Percentiles rank a stretch among this genome's conserved stretches.
Conservation (phyloP, 768 basidiomycete species). For the Psilocybe tampanensis region DNA sequence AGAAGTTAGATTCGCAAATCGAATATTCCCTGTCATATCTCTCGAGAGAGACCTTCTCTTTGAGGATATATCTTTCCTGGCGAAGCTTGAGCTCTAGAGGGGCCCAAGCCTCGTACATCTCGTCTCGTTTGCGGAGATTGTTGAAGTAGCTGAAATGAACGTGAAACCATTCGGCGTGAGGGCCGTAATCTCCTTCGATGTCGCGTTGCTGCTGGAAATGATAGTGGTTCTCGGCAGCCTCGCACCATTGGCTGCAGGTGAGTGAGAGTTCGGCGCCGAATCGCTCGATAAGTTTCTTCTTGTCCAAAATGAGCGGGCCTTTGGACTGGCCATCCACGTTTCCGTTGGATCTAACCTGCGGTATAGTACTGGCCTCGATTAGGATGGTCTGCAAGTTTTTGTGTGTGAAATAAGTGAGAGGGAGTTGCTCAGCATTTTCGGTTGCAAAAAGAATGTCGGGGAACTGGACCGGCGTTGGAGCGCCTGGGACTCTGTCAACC, state of each 20-base stretch:
- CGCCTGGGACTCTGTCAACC: not conserved
- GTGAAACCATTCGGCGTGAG: not conserved
- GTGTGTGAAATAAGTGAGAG: constrained; percentile 15
- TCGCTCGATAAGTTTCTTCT: not conserved
- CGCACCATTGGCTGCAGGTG: constrained; percentile 4
- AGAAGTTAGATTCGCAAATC: not conserved
- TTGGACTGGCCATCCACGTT: not conserved
- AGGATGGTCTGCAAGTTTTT: not conserved
- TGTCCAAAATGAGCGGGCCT: not conserved
- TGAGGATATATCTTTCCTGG: not conserved
- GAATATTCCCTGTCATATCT: not conserved
- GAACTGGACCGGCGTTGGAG: not conserved
- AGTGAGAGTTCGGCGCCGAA: not conserved
- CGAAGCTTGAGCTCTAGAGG: constrained; percentile 5
- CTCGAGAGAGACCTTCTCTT: not conserved
- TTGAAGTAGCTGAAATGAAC: constrained; percentile 9
- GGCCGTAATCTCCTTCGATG: not conserved
- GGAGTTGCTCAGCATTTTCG: constrained; percentile 5
- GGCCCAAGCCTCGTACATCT: constrained; percentile 12
- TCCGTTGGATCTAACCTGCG: not conserved
- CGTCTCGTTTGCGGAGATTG: not conserved
- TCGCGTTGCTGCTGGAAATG: constrained; percentile 8
- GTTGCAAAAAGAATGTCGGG: constrained; percentile 17
- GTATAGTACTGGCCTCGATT: not conserved
- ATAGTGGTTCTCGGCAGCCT: constrained; percentile 1